Evolutionary conservation across 2,329 filamentous ascomycete genomes (phyloP), one percentile per base, ranked within the genome.

Genomic region (Fusarium armeniacum): DNA sequence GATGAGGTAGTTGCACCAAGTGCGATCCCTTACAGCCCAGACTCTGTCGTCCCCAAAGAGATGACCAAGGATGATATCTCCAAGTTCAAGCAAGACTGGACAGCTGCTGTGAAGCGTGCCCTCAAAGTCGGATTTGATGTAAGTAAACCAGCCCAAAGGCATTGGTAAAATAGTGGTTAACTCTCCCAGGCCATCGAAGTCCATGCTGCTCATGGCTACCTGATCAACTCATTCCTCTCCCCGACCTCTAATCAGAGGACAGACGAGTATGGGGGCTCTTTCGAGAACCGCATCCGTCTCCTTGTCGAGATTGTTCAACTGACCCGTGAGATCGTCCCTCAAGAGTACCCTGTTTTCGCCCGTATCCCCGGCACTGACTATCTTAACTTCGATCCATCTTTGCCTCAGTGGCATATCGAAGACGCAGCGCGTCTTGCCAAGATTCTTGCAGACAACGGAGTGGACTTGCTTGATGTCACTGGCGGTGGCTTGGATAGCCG

Each of bases 401-500:
- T 83, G 13, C 85, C 89, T 58, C 87, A 86, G 72, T 95, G 75
- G 92, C 50, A 66, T n/a, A 55, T 75, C 20, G 91, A 90, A 83
- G 86, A 94, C 55, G 90, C 89, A 0, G 83, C 87, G 20, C 81
- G 81, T 45, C 85, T 94, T 4, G 90, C 90, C 2, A 79, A 83
- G 56, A 80, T 88, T 1, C 82, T 94, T 1, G 89, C 88, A 0
- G 85, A 85, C 2, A 82, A 79, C 22, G 92, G 92, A 4, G 85
- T 94, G 8, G 92, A 95, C 76, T 80, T 94, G 13, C 81, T 94
- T 9, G 92, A 95, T 73, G 84, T 94, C 24, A 90, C 87, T 10
- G 86, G 86, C 2, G 91, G 87, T 7, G 92, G 91, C 10, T 84
- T 86, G 45, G 87, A 93, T 73, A 81, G 84, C 5, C 77, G 79